Conservation (phyloP, 129 eudicot species). For the Deinandra increscens region DNA sequence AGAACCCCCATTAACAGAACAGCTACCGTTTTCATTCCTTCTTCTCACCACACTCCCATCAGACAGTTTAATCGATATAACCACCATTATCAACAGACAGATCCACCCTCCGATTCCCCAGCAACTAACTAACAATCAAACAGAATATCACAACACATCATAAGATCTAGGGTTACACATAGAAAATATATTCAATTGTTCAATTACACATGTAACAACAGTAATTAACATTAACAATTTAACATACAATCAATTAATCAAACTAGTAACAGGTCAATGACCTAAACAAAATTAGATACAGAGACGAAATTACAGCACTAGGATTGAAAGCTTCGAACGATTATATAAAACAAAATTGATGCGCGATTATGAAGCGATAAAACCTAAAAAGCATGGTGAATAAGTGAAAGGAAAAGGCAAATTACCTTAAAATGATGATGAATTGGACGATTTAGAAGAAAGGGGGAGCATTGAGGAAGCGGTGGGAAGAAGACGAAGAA, state of each 20-base stretch:
- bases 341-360: neutral
- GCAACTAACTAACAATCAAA: constrained; percentile 15
- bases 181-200: neutral
- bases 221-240: neutral
- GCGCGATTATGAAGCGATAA: neutral
- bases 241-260: neutral
- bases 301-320: constrained; percentile 23
- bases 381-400: neutral
- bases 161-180: constrained; percentile 13
- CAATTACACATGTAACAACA: neutral
- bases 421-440: constrained; percentile 11
- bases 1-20: constrained; percentile 22
- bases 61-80: constrained; percentile 27
- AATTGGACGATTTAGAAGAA: neutral
- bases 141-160: neutral
- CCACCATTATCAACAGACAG: constrained; percentile 37
- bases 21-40: constrained; percentile 39
- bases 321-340: neutral
- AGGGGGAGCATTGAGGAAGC: neutral
- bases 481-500: neutral
- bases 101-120: constrained; percentile 18
- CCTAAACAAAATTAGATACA: no score
- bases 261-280: neutral
- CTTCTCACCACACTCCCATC: constrained; percentile 35
- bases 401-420: neutral